Conservation (phyloP, 2,329 filamentous ascomycete species). For the Seiridium unicorne region DNA sequence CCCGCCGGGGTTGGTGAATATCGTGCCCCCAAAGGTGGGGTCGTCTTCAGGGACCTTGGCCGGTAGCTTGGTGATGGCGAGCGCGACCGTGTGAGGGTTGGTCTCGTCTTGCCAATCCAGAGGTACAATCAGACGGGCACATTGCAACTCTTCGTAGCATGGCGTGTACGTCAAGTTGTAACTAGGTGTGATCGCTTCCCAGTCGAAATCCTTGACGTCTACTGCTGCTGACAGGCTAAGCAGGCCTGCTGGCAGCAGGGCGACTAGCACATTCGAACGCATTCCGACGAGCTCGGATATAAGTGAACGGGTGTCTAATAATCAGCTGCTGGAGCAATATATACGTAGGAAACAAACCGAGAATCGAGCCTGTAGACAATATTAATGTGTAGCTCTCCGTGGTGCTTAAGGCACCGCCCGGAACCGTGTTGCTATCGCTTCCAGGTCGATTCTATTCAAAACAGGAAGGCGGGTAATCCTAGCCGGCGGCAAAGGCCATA, state of each 20-base stretch:
- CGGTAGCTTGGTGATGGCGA: constrained; percentile 41
- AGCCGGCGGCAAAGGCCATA: too few relatives aligned
- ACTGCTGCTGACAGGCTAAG: neutral
- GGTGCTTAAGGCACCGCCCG: neutral
- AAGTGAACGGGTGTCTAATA: too few relatives aligned
- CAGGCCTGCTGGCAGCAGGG: neutral
- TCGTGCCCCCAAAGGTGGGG: constrained; percentile 37
- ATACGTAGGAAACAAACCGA: too few relatives aligned
- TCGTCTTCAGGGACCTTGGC: constrained; percentile 36
- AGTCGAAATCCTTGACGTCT: constrained; percentile 28
- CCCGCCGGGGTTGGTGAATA: constrained; percentile 44
- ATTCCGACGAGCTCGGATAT: too few relatives aligned
- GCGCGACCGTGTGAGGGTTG: constrained; percentile 24
- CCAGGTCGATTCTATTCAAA: neutral
- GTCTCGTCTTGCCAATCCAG: constrained; percentile 38
- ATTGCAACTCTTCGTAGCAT: constrained; percentile 37
- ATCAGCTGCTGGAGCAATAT: too few relatives aligned
- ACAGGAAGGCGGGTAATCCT: neutral
- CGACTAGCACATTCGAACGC: too few relatives aligned
- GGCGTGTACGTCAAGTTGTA: constrained; percentile 33
- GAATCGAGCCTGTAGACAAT: too few relatives aligned
- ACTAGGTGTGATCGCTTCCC: constrained; percentile 32
- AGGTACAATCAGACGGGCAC: constrained; percentile 41
- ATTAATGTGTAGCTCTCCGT: too few relatives aligned
- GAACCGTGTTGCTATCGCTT: neutral